phyloP scores from a whole-genome alignment of 2,329 filamentous ascomycete species.

The Fusarium sororula region DNA sequence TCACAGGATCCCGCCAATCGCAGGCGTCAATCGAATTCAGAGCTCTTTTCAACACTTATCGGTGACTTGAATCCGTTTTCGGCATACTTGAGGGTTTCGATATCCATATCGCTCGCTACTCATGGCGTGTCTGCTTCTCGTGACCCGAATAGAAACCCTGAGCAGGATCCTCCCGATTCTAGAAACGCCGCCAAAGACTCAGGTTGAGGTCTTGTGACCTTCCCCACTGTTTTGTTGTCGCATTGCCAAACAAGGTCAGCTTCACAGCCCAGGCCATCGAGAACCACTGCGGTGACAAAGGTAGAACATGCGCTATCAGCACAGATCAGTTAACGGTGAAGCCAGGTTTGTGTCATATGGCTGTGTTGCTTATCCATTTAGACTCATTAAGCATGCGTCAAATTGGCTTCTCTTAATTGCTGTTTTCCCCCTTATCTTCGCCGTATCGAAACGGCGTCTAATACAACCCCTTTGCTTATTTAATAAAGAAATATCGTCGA shows the following conservation, averaged over 20 bases:
- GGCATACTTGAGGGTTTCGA: not conserved
- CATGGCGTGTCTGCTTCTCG: not conserved
- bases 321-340: not conserved
- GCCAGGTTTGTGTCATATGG: not conserved
- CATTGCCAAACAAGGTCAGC: not conserved
- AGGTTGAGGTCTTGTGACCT: conserved; percentile 30
- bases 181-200: conserved; percentile 8
- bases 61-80: not conserved
- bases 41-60: not conserved
- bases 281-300: not conserved
- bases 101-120: conserved; percentile 13
- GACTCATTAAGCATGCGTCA: conserved; percentile 17
- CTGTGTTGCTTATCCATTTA: not conserved
- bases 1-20: conserved; percentile 14
- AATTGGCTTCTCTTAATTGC: conserved; percentile 29
- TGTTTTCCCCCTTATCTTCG: not conserved
- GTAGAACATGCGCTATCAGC: not conserved
- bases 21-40: not conserved
- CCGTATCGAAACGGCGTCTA: conserved; percentile 8
- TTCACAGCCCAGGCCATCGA: not conserved
- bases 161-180: conserved; percentile 19
- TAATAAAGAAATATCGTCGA: conserved; percentile 17
- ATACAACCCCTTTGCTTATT: conserved; percentile 8
- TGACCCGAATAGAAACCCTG: not conserved
- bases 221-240: not conserved